phyloP scores from a whole-genome alignment of 1,284 basidiomycete species.

The Sutorius eximius region DNA sequence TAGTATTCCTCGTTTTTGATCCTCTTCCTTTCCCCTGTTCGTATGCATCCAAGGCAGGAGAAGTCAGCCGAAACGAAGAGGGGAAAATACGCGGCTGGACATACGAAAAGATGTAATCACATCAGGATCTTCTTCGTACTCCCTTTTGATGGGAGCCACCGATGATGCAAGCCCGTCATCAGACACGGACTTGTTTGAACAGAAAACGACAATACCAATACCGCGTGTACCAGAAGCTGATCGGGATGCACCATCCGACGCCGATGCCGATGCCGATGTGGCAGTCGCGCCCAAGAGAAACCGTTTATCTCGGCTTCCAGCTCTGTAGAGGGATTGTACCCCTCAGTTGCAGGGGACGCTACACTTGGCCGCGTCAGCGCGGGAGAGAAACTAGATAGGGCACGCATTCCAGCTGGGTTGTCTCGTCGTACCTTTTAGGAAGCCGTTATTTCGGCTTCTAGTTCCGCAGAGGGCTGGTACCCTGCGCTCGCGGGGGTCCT shows the following conservation, averaged over 20 bases:
- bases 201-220: constrained; percentile 8
- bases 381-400: too few species aligned
- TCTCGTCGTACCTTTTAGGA: too few species aligned
- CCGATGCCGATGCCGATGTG: background rate
- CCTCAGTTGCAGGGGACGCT: constrained; percentile 2
- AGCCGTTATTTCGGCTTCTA: constrained; percentile 9
- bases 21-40: constrained; percentile 9
- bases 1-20: constrained; percentile 34
- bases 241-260: background rate
- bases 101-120: constrained; percentile 1
- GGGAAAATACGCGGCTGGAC: constrained; percentile 23
- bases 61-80: too few species aligned
- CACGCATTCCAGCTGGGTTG: too few species aligned
- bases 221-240: background rate
- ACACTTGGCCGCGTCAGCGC: too few species aligned
- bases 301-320: constrained; percentile 10
- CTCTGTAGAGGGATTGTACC: constrained; percentile 8
- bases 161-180: background rate
- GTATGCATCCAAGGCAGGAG: background rate
- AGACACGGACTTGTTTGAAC: background rate
- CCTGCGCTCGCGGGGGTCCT: constrained; percentile 2
- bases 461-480: constrained; percentile 9
- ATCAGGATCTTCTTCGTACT: constrained; percentile 12
- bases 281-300: background rate
- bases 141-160: constrained; percentile 15